Base-by-base conservation (phyloP, 371 early-diverging fungal species). In the Lichtheimia corymbifera region DNA sequence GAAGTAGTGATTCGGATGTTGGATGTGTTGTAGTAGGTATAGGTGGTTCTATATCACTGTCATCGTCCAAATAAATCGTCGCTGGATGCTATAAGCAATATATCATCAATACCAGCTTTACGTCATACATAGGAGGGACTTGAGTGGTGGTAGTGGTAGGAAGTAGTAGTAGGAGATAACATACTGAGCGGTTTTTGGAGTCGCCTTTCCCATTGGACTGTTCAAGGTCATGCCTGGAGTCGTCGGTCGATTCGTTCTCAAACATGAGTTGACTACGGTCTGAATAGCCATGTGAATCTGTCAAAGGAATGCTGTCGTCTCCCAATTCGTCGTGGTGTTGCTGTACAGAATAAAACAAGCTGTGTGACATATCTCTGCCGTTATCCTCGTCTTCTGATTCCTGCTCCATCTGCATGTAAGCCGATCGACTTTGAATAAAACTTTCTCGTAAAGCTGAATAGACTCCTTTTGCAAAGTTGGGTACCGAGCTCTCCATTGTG, bases 61-160 rank as follows among this genome's bases (percentile, higher is more conserved):
- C 59, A 7, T 77, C 57, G 49, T 71, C 82, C 35, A 84, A 70
- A 60, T 85, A 85, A 50, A 85, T 85, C 20, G 82, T 74, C 7
- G 85, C 82, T 2, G 85, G 85, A 65, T 77, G 77, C 85, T 84
- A 64, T 44, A 47, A 18, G 9, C n/a, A 57, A 56, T 55, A 44
- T 42, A 35, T 5, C 5, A 11, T 50, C 2, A 50, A 58, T 56
- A 22, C 1, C 3, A n/a, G 2, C 25, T 14, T 27, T 41, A 22
- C 18, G 35, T 11, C 35, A 35, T 35, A 2, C 35, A 35, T 35
- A 35, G 35, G 35, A 35, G 35, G 9, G 11, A 22, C 22, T 55
- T 55, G 15, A 17, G 5, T 54, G 18, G 22, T 41, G 24, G 14
- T 3, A 17, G 5, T 54, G 18, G 22, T 24, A 41, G 20, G 30